Conservation (phyloP, 73 alveolate species). For the Paramecium primaurelia region DNA sequence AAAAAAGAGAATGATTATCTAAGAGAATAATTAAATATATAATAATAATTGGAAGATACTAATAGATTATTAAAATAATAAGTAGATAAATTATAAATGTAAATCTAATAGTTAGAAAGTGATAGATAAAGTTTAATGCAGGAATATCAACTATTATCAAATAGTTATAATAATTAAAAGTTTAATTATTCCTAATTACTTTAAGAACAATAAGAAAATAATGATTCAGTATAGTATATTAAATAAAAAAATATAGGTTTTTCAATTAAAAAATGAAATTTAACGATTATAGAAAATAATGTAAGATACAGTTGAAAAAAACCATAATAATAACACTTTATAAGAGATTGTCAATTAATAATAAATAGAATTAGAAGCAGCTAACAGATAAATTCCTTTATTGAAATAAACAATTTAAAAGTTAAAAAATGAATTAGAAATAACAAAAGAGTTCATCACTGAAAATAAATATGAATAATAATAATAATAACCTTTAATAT, state of each 20-base stretch:
- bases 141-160: background rate
- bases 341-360: background rate
- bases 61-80: background rate
- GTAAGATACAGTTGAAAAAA: background rate
- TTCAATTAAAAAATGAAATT: constrained; percentile 1
- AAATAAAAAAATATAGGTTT: background rate
- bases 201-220: constrained; percentile 1
- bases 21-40: background rate
- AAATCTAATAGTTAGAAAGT: background rate
- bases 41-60: background rate
- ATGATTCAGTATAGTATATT: background rate
- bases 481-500: background rate
- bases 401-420: background rate
- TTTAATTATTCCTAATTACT: background rate
- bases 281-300: background rate
- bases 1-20: constrained; percentile 9
- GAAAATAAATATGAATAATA: background rate
- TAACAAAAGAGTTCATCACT: background rate
- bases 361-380: background rate
- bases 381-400: background rate
- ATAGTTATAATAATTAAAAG: constrained; percentile 16
- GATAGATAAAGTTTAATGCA: background rate
- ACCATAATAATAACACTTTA: background rate
- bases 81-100: background rate
- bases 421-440: background rate